Base-by-base conservation (phyloP, 2,329 filamentous ascomycete genomes). In the Hymenoscyphus linearis region DNA sequence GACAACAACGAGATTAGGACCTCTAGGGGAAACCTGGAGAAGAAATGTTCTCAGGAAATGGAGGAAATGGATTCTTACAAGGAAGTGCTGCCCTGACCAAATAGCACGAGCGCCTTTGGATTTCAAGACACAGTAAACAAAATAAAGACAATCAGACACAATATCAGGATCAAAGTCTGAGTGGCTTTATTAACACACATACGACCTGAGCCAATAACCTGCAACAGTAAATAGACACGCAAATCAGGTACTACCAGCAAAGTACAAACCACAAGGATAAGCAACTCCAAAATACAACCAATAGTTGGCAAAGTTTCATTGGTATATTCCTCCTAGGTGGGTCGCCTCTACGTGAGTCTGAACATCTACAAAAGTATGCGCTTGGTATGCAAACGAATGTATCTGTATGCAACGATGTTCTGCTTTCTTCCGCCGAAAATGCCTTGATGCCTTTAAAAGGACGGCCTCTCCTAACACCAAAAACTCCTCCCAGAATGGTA, bases 401-500 rank as follows among this genome's bases (percentile, higher is more conserved):
- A 18, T 12, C 44, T 50, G 44, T 50, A 50, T 50, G 44, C 44
- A 50, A 50, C 22, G 44, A 22, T 50, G 22, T 25, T 40, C n/a
- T 50, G 22, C 22, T 13, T 50, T 13, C 13, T 50, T 50, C 22
- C 44, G 44, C 18, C 7, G 44, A 10, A 50, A 50, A 50, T 50
- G n/a, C 44, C 44, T 22, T 55, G 18, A 14, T 55, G 25, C 52
- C 13, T 53, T 25, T 31, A 18, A 53, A 26, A 53, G 25, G 52
- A 27, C 18, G 52, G 52, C 16, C 9, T 34, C 27, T 27, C 52
- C 52, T 13, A 58, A 58, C 56, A 58, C 60, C 56, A 37, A 31
- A 16, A 61, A 61, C 56, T 52, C 60, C 60, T 50, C 50, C 44
- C 31, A 44, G 59, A 60, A 31, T 60, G 55, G 55, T 61, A 61